Base-by-base conservation (phyloP, 2,329 filamentous ascomycete species). In the Scytalidium lignicola region DNA sequence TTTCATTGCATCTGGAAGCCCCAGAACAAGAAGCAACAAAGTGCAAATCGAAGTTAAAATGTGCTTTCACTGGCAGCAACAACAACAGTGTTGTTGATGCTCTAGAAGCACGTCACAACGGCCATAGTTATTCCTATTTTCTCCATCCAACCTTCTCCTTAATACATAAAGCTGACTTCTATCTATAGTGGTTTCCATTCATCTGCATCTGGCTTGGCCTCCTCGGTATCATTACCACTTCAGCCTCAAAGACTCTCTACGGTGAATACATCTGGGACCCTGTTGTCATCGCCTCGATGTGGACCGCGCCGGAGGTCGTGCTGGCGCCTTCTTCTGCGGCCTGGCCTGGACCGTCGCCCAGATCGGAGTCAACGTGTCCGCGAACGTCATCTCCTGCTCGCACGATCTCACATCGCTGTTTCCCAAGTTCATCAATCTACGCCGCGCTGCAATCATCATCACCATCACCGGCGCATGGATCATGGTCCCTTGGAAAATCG, bases 401-500 rank as follows among this genome's bases (percentile, higher is more conserved):
- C 80, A 82, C 54, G 77, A 82, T 60, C 69, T 82, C 42, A 78
- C 75, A 2, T 73, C 75, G 2, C 69, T 82, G 2, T 70, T 74
- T 47, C 78, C 79, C 0, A 65, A 66, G 21, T 79, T 72, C 58
- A 62, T 82, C 51, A 79, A 81, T 54, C 79, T 83, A 57, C 67
- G 68, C 6, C 73, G 79, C n/a, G 79, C 79, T 7, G 75, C 75
- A 49, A 63, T 82, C 23, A 65, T 82, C 41, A 74, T 75, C 5
- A 76, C 77, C 1, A 46, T 82, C 2, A 62, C 80, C 19, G 69
- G 66, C 0, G 76, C 74, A 18, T 84, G 80, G 79, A 72, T 74
- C 2, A 70, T 85, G 23, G 79, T 82, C 1, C 81, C 80, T 1
- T 85, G 82, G 82, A 83, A 83, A 65, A 85, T 86, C 50, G 68